A percentile compares a stretch with the other conserved stretches of the same genome.
Evolutionary conservation across 176 grass and related monocot species (phyloP).

Genomic region (Oryza officinalis): DNA sequence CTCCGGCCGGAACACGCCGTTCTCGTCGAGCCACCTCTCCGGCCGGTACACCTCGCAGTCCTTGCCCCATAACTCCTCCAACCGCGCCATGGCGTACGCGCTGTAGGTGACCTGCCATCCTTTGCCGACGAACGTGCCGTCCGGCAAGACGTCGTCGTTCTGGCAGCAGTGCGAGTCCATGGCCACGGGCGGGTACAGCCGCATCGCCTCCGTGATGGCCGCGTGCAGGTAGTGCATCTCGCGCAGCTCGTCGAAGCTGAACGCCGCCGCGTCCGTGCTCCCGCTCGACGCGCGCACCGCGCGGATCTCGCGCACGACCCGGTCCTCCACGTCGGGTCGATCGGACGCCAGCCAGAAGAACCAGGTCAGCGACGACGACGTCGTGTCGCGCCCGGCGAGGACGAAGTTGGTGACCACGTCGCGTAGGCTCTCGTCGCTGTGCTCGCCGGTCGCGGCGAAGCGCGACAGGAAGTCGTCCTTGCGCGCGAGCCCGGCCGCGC

Average conservation of each 20-base stretch:
- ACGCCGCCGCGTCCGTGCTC: neutral
- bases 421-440: conserved; percentile 52
- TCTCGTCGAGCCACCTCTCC: conserved; percentile 45
- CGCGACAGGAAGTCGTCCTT: conserved; percentile 60
- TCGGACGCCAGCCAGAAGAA: conserved; percentile 77
- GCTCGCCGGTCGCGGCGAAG: conserved; percentile 40
- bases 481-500: neutral
- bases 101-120: conserved; percentile 39
- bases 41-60: conserved; percentile 51
- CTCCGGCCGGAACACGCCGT: conserved; percentile 27
- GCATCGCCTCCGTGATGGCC: conserved; percentile 64
- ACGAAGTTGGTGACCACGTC: conserved; percentile 73
- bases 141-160: conserved; percentile 54
- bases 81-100: conserved; percentile 45
- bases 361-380: conserved; percentile 71
- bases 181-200: conserved; percentile 60
- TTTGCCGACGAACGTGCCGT: conserved; percentile 53
- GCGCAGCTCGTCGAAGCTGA: conserved; percentile 56
- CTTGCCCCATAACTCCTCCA: conserved; percentile 42
- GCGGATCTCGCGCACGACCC: conserved; percentile 48
- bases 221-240: conserved; percentile 70
- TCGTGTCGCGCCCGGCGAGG: conserved; percentile 68
- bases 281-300: neutral
- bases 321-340: conserved; percentile 43
- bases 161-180: conserved; percentile 49